These are phyloP conservation scores for Botrytis squamosa DNA, from an alignment of 2,329 filamentous ascomycete species.

Conservation along the genomic window DNA sequence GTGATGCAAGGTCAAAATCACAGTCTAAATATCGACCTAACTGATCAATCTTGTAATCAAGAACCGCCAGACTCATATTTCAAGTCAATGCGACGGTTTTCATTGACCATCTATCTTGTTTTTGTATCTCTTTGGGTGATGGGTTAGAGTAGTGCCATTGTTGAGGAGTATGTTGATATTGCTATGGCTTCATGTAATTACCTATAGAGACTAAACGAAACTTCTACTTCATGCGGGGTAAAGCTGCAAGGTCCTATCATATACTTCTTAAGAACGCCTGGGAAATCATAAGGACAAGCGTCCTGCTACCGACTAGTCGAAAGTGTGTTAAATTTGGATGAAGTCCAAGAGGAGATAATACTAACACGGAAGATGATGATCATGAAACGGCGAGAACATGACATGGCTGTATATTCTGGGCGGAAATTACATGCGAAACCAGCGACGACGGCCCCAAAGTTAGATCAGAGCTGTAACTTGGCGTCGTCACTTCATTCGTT, in stretches of 20 bases:
- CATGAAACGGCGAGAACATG: neutral
- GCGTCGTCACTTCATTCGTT: neutral
- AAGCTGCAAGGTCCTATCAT: neutral
- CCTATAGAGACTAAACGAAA: neutral
- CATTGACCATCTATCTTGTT: neutral
- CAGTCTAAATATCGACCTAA: neutral
- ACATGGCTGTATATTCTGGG: neutral
- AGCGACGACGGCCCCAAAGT: neutral
- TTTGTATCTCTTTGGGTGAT: too few relatives aligned
- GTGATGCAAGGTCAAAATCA: neutral
- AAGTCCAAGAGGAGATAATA: too few relatives aligned
- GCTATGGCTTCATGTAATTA: neutral
- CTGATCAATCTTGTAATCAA: neutral
- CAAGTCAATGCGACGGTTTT: neutral
- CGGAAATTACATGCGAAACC: neutral
- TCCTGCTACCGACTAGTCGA: neutral
- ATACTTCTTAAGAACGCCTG: neutral
- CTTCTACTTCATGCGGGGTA: neutral
- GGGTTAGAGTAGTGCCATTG: too few relatives aligned
- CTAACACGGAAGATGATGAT: neutral
- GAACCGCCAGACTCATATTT: neutral
- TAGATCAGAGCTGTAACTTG: neutral
- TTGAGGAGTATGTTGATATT: neutral
- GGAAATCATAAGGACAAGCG: neutral
- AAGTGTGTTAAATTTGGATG: neutral